Evolutionary conservation across 1,284 basidiomycete species (phyloP).

Genomic region (Tylopilus sp.): DNA sequence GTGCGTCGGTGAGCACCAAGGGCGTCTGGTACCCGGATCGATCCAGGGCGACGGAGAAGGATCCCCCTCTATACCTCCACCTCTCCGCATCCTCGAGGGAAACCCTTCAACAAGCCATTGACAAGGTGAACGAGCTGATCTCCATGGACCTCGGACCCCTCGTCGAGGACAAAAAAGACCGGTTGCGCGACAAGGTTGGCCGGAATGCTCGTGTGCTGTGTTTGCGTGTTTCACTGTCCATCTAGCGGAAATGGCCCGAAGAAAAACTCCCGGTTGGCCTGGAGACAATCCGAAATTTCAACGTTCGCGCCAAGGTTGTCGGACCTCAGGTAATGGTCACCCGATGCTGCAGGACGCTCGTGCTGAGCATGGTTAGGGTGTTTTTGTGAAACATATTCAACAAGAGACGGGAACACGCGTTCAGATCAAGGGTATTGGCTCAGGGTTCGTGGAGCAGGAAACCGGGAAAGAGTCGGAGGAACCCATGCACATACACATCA

Average conservation of each 20-base stretch:
- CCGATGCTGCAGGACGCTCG: not conserved
- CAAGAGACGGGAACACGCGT: constrained; percentile 93
- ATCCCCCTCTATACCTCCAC: constrained; percentile 93
- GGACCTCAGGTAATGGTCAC: constrained; percentile 71
- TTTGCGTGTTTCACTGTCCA: constrained; percentile 1
- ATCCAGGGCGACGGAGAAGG: constrained; percentile 81
- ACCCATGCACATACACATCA: constrained; percentile 92
- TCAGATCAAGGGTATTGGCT: constrained; percentile 96
- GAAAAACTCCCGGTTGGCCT: constrained; percentile 86
- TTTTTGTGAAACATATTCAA: constrained; percentile 99
- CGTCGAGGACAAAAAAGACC: constrained; percentile 78
- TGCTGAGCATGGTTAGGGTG: constrained; percentile 48
- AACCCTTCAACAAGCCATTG: constrained; percentile 74
- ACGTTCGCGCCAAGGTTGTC: constrained; percentile 95
- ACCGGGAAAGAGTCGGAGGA: constrained; percentile 88
- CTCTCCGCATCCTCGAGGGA: constrained; percentile 82
- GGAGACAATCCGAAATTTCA: constrained; percentile 92
- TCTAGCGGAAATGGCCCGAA: constrained; percentile 89
- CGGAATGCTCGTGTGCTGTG: not conserved
- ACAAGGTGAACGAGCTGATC: constrained; percentile 83
- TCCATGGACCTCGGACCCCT: constrained; percentile 81
- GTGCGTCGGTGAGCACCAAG: constrained; percentile 85
- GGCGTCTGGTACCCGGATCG: constrained; percentile 93
- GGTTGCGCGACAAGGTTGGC: constrained; percentile 53
- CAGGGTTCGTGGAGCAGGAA: constrained; percentile 93